Evolutionary conservation across 495 filamentous ascomycete genomes (phyloP), one percentile per base, ranked within the genome.

Genomic region (Lophium mytilinum): DNA sequence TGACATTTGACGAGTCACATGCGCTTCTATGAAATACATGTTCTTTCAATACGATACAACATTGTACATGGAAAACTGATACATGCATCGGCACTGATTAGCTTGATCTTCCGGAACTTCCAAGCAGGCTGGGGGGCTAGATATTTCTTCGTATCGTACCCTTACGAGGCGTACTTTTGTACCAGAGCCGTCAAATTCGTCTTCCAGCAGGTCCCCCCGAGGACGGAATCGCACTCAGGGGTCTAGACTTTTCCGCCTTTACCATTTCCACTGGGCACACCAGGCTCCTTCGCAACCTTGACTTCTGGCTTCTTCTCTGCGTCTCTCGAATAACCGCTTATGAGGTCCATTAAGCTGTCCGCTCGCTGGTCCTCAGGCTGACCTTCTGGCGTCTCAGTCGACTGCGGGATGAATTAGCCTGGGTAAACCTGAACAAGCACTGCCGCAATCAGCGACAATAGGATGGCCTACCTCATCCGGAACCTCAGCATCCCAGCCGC

Each of bases 401-500:
- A 34, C 34, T 42, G 33, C 12, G 15, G 15, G 48, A 37, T 35
- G 50, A 7, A 17, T 55, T 21, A 55, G 37, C 19, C 14, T 10
- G 5, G 19, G 2, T 52, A 14, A 36, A 46, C 12, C 19, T 9
- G 46, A 33, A 9, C 46, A 40, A 11, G 1, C 50, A 14, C 17
- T 14, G 57, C 18, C 24, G 14, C 18, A 43, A 8, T 19, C 53
- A 33, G 11, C 24, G 21, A 49, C 17, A 37, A 51, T 53, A 45
- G 5, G 1, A 52, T 34, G n/a, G n/a, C 40, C 18, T 40, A 56
- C 37, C 43, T 56, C 56, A 39, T 69, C 67, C 52, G 51, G 66
- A 47, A 69, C 69, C 53, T 74, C 80, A 19, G 77, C 76, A 77
- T 97, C 93, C 78, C 83, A 98, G 19, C 82, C 82, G 19, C 88